These are phyloP conservation scores for Solanum hybrid DNA, from an alignment of 305 asterid genomes.

Conservation along the genomic window DNA sequence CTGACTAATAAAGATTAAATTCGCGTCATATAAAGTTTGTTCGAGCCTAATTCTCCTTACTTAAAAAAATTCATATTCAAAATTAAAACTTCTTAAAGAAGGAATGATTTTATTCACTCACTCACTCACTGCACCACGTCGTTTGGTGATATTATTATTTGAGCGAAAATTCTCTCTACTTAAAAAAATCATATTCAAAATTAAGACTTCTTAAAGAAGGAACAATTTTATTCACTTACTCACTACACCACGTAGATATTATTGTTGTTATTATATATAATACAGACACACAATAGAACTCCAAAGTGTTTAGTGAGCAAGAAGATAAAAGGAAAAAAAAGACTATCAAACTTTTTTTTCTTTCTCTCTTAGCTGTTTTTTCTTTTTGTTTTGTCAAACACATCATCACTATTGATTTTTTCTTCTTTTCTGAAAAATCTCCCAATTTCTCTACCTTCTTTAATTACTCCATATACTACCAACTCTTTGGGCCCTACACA, in stretches of 20 bases:
- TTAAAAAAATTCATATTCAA: not conserved
- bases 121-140: not conserved
- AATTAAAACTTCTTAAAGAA: not conserved
- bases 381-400: not conserved
- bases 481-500: not conserved
- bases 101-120: not conserved
- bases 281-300: not conserved
- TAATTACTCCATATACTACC: not conserved
- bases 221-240: not conserved
- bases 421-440: not conserved
- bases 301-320: not conserved
- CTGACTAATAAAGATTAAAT: not conserved
- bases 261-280: not conserved
- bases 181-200: not conserved
- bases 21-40: not conserved
- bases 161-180: not conserved
- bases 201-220: not conserved
- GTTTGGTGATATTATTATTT: not conserved
- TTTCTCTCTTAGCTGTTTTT: not conserved
- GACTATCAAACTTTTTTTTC: not conserved
- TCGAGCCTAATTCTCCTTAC: not conserved
- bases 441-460: not conserved
- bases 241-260: not conserved
- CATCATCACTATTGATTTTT: not conserved
- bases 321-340: not conserved